Evolutionary conservation across 2,329 filamentous ascomycete genomes (phyloP).

Genomic region (Pseudophaeomoniella oleicola): DNA sequence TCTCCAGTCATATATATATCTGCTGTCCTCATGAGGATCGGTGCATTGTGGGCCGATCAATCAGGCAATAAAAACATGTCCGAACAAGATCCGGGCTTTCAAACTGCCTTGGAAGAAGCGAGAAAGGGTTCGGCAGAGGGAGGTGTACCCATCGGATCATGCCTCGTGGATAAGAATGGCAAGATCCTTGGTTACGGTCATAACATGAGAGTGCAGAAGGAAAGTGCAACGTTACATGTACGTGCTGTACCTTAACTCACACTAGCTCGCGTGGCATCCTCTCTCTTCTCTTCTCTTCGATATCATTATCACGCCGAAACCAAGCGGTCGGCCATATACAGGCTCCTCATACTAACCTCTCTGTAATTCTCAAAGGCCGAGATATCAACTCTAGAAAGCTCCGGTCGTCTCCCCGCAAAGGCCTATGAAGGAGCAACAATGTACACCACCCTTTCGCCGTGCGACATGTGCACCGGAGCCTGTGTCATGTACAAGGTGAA

Average conservation of each 20-base stretch:
- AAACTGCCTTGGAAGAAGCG: constrained; percentile 43
- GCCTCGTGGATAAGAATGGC: constrained; percentile 53
- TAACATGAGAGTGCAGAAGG: constrained; percentile 62
- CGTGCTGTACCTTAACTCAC: no score
- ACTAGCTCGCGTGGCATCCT: no score
- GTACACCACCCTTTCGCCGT: constrained; percentile 69
- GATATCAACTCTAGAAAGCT: constrained; percentile 60
- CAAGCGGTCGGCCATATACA: no score
- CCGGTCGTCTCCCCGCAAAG: constrained; percentile 54
- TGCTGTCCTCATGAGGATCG: background rate
- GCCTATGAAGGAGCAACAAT: constrained; percentile 61
- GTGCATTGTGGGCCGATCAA: background rate
- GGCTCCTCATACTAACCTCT: no score
- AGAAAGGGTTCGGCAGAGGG: constrained; percentile 40
- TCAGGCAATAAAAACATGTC: constrained; percentile 8
- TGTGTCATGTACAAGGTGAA: constrained; percentile 62
- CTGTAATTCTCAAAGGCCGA: constrained; percentile 42
- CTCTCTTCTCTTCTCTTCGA: no score
- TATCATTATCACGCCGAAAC: no score
- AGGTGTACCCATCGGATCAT: constrained; percentile 44
- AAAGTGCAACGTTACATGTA: constrained; percentile 58
- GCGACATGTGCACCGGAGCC: constrained; percentile 70
- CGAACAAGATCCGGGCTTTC: constrained; percentile 35
- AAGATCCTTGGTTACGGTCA: constrained; percentile 57
- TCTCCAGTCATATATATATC: no score